Evolutionary conservation across 345 rosid species (phyloP).

Genomic region (Lagerstroemia speciosa): DNA sequence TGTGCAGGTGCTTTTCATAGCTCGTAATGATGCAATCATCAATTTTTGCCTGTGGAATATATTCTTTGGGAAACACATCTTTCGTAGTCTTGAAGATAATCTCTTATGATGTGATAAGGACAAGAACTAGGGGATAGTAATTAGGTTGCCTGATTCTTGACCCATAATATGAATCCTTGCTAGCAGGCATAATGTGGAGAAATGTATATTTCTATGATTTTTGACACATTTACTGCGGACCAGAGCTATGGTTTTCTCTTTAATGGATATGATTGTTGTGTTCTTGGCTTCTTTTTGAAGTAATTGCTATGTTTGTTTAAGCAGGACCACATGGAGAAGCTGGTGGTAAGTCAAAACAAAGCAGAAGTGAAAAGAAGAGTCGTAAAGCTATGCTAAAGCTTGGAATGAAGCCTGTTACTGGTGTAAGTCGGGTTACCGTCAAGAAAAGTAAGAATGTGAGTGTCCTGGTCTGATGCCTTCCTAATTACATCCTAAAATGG

Average conservation of each 20-base stretch:
- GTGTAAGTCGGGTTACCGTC: constrained; percentile 75
- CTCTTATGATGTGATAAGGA: too few relatives aligned
- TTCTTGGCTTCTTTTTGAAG: not conserved
- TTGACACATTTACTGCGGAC: not conserved
- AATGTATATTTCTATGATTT: not conserved
- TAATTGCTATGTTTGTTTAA: not conserved
- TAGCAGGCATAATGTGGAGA: not conserved
- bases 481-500: not conserved
- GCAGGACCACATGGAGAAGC: constrained; percentile 48
- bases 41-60: not conserved
- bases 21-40: not conserved
- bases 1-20: not conserved
- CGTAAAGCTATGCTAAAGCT: constrained; percentile 89
- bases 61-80: not conserved
- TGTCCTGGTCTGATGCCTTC: not conserved
- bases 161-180: not conserved
- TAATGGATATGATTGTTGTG: not conserved
- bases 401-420: constrained; percentile 73
- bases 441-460: constrained; percentile 82
- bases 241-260: not conserved
- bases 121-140: not conserved
- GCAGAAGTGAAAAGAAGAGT: constrained; percentile 86
- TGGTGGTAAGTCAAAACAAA: constrained; percentile 64
- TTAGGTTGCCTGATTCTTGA: not conserved
- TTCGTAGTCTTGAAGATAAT: not conserved